These are phyloP conservation scores for Ampelocalamus luodianensis DNA, from an alignment of 176 grass and related monocot species.

Conservation along the genomic window DNA sequence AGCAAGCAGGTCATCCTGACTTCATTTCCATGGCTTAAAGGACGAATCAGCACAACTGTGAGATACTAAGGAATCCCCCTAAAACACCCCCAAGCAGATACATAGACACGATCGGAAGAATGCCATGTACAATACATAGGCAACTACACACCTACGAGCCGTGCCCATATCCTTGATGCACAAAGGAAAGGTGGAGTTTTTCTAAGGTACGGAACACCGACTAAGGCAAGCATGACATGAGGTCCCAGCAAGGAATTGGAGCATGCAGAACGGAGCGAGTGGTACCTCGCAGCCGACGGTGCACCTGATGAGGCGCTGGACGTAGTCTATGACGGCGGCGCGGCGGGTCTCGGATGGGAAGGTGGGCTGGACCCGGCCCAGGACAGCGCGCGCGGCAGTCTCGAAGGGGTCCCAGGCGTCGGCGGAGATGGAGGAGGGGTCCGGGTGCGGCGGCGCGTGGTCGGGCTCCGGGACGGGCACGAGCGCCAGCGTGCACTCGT, in stretches of 20 bases:
- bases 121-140: neutral
- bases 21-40: constrained; percentile 22
- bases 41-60: neutral
- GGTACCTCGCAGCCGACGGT: constrained; percentile 52
- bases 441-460: constrained; percentile 47
- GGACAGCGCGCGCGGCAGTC: constrained; percentile 59
- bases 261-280: neutral
- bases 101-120: constrained; percentile 14
- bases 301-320: constrained; percentile 61
- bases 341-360: constrained; percentile 64
- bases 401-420: constrained; percentile 66
- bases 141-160: neutral
- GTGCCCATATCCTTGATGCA: neutral
- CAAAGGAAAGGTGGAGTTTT: neutral
- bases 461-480: constrained; percentile 38
- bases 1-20: neutral
- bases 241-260: neutral
- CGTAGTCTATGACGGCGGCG: constrained; percentile 68
- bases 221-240: constrained; percentile 22
- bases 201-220: neutral
- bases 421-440: constrained; percentile 57
- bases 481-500: constrained; percentile 44
- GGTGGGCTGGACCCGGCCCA: constrained; percentile 74
- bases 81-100: neutral
- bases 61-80: neutral